Evolutionary conservation across 2,329 filamentous ascomycete genomes (phyloP).

Genomic region (Fulvia fulva): DNA sequence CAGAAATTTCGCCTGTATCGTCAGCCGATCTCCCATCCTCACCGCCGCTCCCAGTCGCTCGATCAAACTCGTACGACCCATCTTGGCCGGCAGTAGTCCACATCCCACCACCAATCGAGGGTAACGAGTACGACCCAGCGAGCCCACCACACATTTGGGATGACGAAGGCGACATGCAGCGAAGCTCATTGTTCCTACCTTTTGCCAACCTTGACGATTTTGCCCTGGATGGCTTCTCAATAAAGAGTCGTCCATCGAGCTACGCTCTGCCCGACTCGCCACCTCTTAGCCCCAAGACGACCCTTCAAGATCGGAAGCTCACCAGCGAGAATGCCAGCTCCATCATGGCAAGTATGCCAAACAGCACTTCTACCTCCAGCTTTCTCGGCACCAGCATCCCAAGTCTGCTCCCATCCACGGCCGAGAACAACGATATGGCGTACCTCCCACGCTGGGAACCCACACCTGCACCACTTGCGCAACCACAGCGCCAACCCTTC

Average conservation of each 20-base stretch:
- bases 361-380: slow-evolving; percentile 15
- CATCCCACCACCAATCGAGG: slow-evolving; percentile 10
- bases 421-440: background rate
- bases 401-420: slow-evolving; percentile 14
- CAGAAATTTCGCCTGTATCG: slow-evolving; percentile 1
- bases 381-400: slow-evolving; percentile 23
- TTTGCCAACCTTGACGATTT: slow-evolving; percentile 12
- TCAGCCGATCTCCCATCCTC: slow-evolving; percentile 24
- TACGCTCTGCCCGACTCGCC: slow-evolving; percentile 30
- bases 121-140: slow-evolving; percentile 30
- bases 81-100: slow-evolving; percentile 18
- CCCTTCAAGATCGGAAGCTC: slow-evolving; percentile 20
- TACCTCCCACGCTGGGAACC: background rate
- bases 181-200: slow-evolving; percentile 21
- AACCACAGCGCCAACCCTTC: slow-evolving; percentile 3
- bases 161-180: slow-evolving; percentile 9
- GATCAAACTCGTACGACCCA: slow-evolving; percentile 27
- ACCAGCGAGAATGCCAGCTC: slow-evolving; percentile 33
- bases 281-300: slow-evolving; percentile 38
- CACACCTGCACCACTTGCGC: slow-evolving; percentile 6
- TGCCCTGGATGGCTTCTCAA: slow-evolving; percentile 13
- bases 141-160: slow-evolving; percentile 21
- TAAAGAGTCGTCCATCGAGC: slow-evolving; percentile 15
- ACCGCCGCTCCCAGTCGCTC: slow-evolving; percentile 23
- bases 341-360: slow-evolving; percentile 25